A percentile compares a stretch with the other conserved stretches of the same genome.
These are phyloP conservation scores for Cladophialophora psammophila DNA, from an alignment of 2,329 filamentous ascomycete species.

Conservation along the genomic window DNA sequence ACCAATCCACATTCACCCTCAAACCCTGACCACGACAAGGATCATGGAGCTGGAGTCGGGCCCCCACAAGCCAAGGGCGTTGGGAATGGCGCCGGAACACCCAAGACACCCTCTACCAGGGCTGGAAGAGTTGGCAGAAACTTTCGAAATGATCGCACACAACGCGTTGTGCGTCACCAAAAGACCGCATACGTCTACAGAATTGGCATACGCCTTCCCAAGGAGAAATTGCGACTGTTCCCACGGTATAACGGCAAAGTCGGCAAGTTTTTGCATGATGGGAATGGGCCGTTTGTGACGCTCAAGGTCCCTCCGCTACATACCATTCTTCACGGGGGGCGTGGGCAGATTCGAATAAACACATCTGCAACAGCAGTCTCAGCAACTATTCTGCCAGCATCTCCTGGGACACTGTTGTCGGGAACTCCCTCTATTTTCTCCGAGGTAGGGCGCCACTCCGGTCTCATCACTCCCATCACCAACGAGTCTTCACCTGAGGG, in stretches of 20 bases:
- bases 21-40: conserved; percentile 1
- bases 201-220: conserved; percentile 18
- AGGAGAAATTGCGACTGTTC: conserved; percentile 8
- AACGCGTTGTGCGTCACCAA: conserved; percentile 12
- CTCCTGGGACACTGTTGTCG: background rate
- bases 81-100: conserved; percentile 1
- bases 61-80: conserved; percentile 2
- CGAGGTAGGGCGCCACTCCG: background rate
- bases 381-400: background rate
- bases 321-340: background rate
- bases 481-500: background rate
- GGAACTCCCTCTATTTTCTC: conserved; percentile 9
- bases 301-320: conserved; percentile 12
- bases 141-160: conserved; percentile 5
- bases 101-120: conserved; percentile 1
- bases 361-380: background rate
- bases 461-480: background rate
- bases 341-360: background rate
- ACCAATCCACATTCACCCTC: conserved; percentile 10
- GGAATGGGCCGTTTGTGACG: conserved; percentile 19
- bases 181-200: conserved; percentile 18
- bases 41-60: background rate
- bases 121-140: conserved; percentile 6
- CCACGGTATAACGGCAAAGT: conserved; percentile 12
- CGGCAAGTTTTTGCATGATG: background rate